Base-by-base conservation (phyloP, 768 basidiomycete species). In the Boletus bicolor region DNA sequence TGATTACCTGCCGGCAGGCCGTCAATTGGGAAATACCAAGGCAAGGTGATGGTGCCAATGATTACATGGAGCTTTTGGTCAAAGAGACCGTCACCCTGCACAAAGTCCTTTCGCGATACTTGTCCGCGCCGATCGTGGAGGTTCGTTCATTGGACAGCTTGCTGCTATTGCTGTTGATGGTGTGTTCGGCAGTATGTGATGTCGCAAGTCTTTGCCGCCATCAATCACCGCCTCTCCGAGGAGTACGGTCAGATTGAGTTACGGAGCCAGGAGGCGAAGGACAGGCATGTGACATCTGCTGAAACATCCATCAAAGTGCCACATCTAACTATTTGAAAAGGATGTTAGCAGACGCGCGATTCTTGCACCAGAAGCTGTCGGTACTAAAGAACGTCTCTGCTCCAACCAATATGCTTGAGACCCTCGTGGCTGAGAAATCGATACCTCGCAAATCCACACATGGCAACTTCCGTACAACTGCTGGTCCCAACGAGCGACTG, bases 1-100 rank as follows among this genome's bases (percentile, higher is more conserved):
- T 60, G 46, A 56, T 51, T 39, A 28, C 38, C 38, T 48, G 11
- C 24, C 14, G 58, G 17, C 66, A 96, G 91, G 76, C 75, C 38
- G 80, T 98, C 57, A 81, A 91, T 60, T 98, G 94, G 93, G 84
- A 78, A 51, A 75, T 78, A 36, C 78, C 83, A 32, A 84, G 75
- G 62, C 74, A 83, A 50, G 80, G 75, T 14, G 80, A 80, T n/a
- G 82, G 83, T 32, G 79, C 84, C 54, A 93, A 92, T 66, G 79
- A 82, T n/a, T 98, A 98, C 72, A 94, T 97, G 82, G 88, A 96
- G 64, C 75, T 92, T 54, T 78, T 99, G 41, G 86, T 95, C 64
- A 95, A 93, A 73, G 97, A 99, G 73, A 95, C 94, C 19, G 87
- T 91, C 53, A 96, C 92, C 30, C 78, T 99, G 49, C 93, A 98